Evolutionary conservation across 1,284 basidiomycete species (phyloP).

Genomic region (Lentinus polychrous): DNA sequence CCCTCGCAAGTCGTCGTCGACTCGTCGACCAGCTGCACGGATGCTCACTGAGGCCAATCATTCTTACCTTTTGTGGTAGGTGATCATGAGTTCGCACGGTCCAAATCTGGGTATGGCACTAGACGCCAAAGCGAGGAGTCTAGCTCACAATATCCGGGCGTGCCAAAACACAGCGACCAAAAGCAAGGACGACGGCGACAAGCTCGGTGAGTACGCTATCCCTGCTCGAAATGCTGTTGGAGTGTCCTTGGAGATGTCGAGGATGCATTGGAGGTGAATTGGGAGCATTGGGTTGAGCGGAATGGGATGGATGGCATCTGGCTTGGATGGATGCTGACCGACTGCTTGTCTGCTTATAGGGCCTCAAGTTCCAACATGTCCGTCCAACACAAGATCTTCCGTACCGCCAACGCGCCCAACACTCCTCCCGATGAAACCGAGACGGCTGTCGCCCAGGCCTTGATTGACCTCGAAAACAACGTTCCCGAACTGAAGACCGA

Average conservation of each 20-base stretch:
- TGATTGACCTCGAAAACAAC: conserved; percentile 97
- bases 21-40: too few species aligned
- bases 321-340: conserved; percentile 39
- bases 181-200: conserved; percentile 35
- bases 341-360: conserved; percentile 22
- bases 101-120: background rate
- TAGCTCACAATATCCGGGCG: background rate
- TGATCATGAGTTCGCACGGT: background rate
- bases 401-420: conserved; percentile 92
- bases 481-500: conserved; percentile 97
- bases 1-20: background rate
- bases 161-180: conserved; percentile 17
- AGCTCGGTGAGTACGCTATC: conserved; percentile 37
- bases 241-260: conserved; percentile 10
- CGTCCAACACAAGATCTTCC: conserved; percentile 81
- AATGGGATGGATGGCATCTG: conserved; percentile 39
- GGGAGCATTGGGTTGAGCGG: conserved; percentile 25
- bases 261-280: conserved; percentile 9
- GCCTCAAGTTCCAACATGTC: conserved; percentile 55
- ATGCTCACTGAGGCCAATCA: too few species aligned
- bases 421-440: conserved; percentile 91
- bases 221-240: conserved; percentile 15
- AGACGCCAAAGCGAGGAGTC: background rate
- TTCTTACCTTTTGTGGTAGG: background rate
- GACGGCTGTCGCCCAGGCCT: conserved; percentile 89